Evolutionary conservation across 495 filamentous ascomycete species (phyloP).

Genomic region (Copromyces sp.): DNA sequence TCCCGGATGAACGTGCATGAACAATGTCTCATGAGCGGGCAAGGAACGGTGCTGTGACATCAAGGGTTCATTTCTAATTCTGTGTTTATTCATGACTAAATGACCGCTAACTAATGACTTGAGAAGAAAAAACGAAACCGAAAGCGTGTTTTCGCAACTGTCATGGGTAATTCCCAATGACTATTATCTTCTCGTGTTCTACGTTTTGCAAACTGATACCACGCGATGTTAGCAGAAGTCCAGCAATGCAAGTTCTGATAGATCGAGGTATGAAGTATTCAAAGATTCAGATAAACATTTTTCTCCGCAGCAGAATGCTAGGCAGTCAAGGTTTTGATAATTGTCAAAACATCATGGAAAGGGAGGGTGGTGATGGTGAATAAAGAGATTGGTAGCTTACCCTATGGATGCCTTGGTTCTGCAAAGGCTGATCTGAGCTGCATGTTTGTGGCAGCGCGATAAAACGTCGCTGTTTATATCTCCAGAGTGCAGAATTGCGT

Average conservation of each 20-base stretch:
- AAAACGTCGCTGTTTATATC: background rate
- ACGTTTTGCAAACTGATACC: background rate
- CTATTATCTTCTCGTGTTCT: background rate
- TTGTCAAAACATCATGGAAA: slow-evolving; percentile 16
- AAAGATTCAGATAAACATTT: slow-evolving; percentile 5
- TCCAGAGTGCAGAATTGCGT: background rate
- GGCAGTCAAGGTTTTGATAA: slow-evolving; percentile 30
- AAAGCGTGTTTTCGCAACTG: background rate
- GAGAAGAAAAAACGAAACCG: background rate
- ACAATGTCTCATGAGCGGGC: background rate
- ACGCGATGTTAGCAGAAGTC: background rate
- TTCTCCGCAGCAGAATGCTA: slow-evolving; percentile 20
- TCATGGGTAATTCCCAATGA: background rate
- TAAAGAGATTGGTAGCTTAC: background rate
- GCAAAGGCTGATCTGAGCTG: background rate
- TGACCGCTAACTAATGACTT: background rate
- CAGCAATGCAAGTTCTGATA: background rate
- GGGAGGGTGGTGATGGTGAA: background rate
- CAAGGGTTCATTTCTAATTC: background rate
- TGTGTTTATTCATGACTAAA: background rate
- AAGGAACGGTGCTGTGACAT: background rate
- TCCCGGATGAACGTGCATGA: background rate
- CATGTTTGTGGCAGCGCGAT: background rate
- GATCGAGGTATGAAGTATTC: background rate
- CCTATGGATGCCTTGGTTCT: background rate